phyloP scores from a whole-genome alignment of 2,329 filamentous ascomycete species.

The Harringtonia aguacate region DNA sequence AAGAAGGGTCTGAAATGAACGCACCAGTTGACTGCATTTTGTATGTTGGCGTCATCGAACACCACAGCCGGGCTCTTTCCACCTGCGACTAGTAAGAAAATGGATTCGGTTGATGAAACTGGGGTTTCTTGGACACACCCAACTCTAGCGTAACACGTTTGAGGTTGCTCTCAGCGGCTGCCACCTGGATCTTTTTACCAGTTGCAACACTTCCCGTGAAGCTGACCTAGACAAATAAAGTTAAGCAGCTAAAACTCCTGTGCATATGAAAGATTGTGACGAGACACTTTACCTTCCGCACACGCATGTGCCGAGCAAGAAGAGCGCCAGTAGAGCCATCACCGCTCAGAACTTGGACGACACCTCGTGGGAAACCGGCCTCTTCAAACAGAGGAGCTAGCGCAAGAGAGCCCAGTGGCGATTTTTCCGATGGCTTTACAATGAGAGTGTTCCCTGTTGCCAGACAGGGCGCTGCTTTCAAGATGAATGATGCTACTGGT shows the following conservation, averaged over 20 bases:
- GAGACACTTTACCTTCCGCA: slow-evolving; percentile 41
- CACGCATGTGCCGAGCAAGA: slow-evolving; percentile 11
- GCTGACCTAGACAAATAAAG: slow-evolving; percentile 35
- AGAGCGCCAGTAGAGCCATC: slow-evolving; percentile 20
- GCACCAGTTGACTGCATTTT: slow-evolving; percentile 35
- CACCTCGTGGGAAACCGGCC: slow-evolving; percentile 32
- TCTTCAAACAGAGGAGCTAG: slow-evolving; percentile 24
- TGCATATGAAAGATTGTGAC: too few species aligned
- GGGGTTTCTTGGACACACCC: too few species aligned
- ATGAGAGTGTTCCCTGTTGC: slow-evolving; percentile 31
- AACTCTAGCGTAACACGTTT: slow-evolving; percentile 65
- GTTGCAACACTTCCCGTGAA: slow-evolving; percentile 59
- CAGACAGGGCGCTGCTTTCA: slow-evolving; percentile 28
- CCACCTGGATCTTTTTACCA: slow-evolving; percentile 51
- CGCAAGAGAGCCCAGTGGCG: slow-evolving; percentile 24
- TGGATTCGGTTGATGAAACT: too few species aligned
- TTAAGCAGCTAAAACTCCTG: too few species aligned
- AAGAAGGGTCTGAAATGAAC: too few species aligned
- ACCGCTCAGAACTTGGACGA: slow-evolving; percentile 29
- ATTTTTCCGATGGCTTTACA: slow-evolving; percentile 30
- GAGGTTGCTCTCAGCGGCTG: slow-evolving; percentile 47
- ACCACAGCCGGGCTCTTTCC: slow-evolving; percentile 56
- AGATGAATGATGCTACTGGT: slow-evolving; percentile 20
- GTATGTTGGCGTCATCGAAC: slow-evolving; percentile 51
- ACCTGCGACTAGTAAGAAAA: slow-evolving; percentile 30